Evolutionary conservation across 164 flowering plant genomes (phyloP), one percentile per base, ranked within the genome.

Genomic region (Dillenia turbinata): DNA sequence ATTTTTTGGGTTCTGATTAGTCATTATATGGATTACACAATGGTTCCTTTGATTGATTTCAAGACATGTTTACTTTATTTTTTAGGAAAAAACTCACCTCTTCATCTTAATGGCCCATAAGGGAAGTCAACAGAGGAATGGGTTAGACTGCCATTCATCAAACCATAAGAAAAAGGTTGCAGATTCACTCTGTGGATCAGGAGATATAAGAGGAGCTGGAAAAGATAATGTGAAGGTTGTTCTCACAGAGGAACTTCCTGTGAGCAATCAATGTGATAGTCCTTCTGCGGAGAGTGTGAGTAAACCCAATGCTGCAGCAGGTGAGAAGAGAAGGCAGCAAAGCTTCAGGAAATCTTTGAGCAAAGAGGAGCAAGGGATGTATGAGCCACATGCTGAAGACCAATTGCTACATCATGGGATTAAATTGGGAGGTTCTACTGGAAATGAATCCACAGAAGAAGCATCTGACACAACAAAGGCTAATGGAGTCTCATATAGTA

Each of bases 111-210:
- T 89, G 96, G 90, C 88, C 49, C 81, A 85, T 17, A 85, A 84
- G 64, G 82, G 83, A 65, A 82, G 72, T 73, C 86, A 82, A 52
- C 84, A 76, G 56, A 89, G 77, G 77, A 85, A 80, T 70, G 86
- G 86, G 7, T 60, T 69, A 63, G 82, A 76, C 43, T 78, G 68
- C 61, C 74, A 78, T 22, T 47, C 80, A 61, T 56, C 73, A 61
- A 74, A 67, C 47, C 73, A 56, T 54, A 85, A 77, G 58, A 72
- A 67, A 67, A 74, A 66, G 70, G 75, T 68, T 66, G 60, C 83
- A 66, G 82, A 76, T 47, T 69, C 81, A 44, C 66, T 52, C n/a
- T 26, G 45, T 68, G 71, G 61, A 44, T 44, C 62, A 15, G 66
- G 72, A 13, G 73, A 64, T 61, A 60, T 57, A 46, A 72, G 68